Evolutionary conservation across 352 stramenopile species (phyloP).

Genomic region (Halophytophthora batemanensis): DNA sequence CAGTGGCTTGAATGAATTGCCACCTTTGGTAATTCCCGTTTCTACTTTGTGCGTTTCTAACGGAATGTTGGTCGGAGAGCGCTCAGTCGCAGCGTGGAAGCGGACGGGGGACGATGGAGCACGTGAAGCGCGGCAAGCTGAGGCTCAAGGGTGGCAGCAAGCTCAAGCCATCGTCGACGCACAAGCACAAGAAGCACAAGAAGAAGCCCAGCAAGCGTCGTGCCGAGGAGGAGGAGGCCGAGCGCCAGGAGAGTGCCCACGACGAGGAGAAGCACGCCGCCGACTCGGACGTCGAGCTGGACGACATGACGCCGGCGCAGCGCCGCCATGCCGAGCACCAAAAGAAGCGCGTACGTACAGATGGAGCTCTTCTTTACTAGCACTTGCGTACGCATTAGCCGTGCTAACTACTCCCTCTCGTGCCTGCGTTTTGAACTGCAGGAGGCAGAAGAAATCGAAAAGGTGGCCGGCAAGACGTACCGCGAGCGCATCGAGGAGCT

Average conservation of each 20-base stretch:
- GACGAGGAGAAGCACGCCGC: constrained; percentile 16
- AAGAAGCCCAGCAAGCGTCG: constrained; percentile 39
- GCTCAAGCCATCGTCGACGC: constrained; percentile 57
- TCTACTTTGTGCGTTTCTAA: too few relatives aligned
- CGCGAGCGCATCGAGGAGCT: constrained; percentile 95
- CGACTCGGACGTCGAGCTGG: constrained; percentile 27
- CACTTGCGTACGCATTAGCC: too few relatives aligned
- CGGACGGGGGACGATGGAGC: constrained; percentile 73
- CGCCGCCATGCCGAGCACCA: constrained; percentile 73
- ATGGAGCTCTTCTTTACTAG: too few relatives aligned
- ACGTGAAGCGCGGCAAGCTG: constrained; percentile 82
- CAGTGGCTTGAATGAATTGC: too few relatives aligned
- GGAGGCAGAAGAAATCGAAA: constrained; percentile 87
- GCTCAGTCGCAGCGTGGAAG: too few relatives aligned
- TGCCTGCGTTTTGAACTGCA: too few relatives aligned
- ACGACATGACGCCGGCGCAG: constrained; percentile 72
- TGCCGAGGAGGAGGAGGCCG: constrained; percentile 29
- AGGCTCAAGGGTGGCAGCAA: constrained; percentile 67
- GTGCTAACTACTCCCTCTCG: too few relatives aligned
- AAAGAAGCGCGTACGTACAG: constrained; percentile 65
- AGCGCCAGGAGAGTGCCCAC: too few relatives aligned
- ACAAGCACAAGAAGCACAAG: constrained; percentile 59
- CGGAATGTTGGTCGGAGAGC: too few relatives aligned
- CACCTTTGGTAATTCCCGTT: too few relatives aligned
- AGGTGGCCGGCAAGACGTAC: constrained; percentile 86